Percentiles rank a stretch among this genome's conserved stretches.
Conservation (phyloP, 108 stramenopile species). For the Aurantiochytrium sp. region DNA sequence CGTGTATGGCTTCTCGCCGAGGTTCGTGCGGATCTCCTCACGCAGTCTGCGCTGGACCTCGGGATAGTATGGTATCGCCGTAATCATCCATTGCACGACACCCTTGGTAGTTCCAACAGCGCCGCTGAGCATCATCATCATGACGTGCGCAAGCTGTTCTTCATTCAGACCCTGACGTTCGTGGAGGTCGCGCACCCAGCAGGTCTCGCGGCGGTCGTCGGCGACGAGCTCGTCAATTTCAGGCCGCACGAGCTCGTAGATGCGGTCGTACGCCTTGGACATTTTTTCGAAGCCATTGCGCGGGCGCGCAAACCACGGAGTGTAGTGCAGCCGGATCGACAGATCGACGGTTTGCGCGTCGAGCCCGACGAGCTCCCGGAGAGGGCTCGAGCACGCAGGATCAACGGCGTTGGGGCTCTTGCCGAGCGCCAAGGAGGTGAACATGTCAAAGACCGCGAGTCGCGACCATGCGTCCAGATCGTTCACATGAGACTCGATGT, state of each 20-base stretch:
- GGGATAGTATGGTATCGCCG: not conserved
- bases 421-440: not conserved
- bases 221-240: not conserved
- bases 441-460: not conserved
- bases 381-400: not conserved
- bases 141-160: not conserved
- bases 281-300: not conserved
- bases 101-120: not conserved
- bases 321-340: not conserved
- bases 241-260: not conserved
- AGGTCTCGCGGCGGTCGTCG: not conserved
- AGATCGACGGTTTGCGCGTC: not conserved
- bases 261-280: not conserved
- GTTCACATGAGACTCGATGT: not conserved
- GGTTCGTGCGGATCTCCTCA: not conserved
- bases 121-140: not conserved
- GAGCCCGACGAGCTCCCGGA: not conserved
- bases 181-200: not conserved
- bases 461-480: not conserved
- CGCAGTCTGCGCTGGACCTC: not conserved
- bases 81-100: not conserved
- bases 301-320: not conserved
- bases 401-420: not conserved
- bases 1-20: not conserved
- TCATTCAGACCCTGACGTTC: not conserved